A percentile compares a stretch with the other conserved stretches of the same genome.
These are phyloP conservation scores for Picochlorum costavermella DNA, from an alignment of 139 green algal genomes.

Conservation along the genomic window DNA sequence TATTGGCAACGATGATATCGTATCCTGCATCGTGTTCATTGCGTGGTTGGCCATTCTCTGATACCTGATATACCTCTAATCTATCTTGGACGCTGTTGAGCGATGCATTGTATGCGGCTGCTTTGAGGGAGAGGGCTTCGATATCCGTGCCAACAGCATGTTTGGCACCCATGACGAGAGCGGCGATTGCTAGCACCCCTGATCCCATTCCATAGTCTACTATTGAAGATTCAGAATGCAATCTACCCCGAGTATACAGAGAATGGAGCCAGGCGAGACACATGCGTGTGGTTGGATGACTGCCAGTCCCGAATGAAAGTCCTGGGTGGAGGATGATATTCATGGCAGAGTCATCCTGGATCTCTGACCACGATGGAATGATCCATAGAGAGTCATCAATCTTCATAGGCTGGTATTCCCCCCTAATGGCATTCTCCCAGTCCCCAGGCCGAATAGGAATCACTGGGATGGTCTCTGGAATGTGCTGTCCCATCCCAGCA, in stretches of 20 bases:
- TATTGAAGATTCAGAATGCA: conserved; percentile 17
- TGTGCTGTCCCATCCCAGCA: background rate
- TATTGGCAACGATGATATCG: conserved; percentile 58
- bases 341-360: conserved; percentile 30
- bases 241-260: background rate
- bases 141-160: conserved; percentile 63
- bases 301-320: conserved; percentile 83
- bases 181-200: conserved; percentile 69
- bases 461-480: conserved; percentile 1
- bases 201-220: conserved; percentile 75
- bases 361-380: conserved; percentile 52
- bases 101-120: conserved; percentile 50
- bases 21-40: background rate
- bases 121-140: conserved; percentile 55
- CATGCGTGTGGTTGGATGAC: conserved; percentile 82
- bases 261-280: conserved; percentile 56
- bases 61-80: conserved; percentile 23
- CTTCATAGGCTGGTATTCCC: conserved; percentile 17
- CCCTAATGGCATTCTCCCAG: conserved; percentile 59
- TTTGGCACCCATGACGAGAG: conserved; percentile 50
- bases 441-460: conserved; percentile 40
- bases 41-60: background rate
- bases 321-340: conserved; percentile 71
- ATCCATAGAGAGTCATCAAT: conserved; percentile 49
- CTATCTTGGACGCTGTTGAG: conserved; percentile 49